Conservation (phyloP, 495 filamentous ascomycete species). For the Hyphodiscus hymeniophilus region DNA sequence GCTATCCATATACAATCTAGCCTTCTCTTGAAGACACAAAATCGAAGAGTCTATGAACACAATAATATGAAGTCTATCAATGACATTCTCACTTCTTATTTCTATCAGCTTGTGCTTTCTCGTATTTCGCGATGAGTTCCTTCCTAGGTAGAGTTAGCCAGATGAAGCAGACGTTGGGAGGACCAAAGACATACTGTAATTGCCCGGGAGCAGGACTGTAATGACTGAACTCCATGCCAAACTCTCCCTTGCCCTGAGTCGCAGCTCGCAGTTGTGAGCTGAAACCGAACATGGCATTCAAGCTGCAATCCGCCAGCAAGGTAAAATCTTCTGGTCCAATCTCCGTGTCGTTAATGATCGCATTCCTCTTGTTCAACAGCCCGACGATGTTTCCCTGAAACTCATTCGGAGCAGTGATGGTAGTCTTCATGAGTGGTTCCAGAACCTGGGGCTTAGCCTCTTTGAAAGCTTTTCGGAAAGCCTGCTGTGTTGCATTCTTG, state of each 20-base stretch:
- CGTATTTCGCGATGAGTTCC: slow-evolving; percentile 79
- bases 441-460: slow-evolving; percentile 71
- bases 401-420: slow-evolving; percentile 89
- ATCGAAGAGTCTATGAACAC: slow-evolving; percentile 16
- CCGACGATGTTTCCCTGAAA: slow-evolving; percentile 97
- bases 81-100: slow-evolving; percentile 19
- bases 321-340: slow-evolving; percentile 93
- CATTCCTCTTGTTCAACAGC: slow-evolving; percentile 92
- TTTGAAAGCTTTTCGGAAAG: slow-evolving; percentile 90
- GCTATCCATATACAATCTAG: slow-evolving; percentile 1
- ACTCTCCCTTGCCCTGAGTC: slow-evolving; percentile 98
- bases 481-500: slow-evolving; percentile 91
- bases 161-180: slow-evolving; percentile 10
- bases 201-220: slow-evolving; percentile 82
- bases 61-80: background rate
- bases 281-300: slow-evolving; percentile 98
- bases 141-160: slow-evolving; percentile 33
- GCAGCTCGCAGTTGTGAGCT: slow-evolving; percentile 80
- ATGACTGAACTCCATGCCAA: slow-evolving; percentile 97
- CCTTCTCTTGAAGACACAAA: slow-evolving; percentile 1
- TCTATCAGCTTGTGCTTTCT: slow-evolving; percentile 55
- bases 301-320: slow-evolving; percentile 81
- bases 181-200: slow-evolving; percentile 55
- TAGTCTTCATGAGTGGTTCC: slow-evolving; percentile 97
- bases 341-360: slow-evolving; percentile 91